Base-by-base conservation (phyloP, 768 basidiomycete genomes). In the Wakefieldia striispora region DNA sequence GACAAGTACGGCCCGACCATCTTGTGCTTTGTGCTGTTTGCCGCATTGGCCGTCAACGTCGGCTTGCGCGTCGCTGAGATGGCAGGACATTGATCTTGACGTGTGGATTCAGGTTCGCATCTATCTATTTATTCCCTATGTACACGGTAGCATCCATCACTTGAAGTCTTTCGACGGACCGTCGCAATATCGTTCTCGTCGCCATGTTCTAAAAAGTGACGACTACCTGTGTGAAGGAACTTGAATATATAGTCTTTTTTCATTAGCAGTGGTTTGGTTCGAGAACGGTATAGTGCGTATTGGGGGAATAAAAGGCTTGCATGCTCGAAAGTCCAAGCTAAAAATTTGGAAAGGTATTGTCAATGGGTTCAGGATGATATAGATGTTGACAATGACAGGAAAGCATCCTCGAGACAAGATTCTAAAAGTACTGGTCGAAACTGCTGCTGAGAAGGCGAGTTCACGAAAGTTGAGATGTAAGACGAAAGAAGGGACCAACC, bases 1-100 rank as follows among this genome's bases (percentile, higher is more conserved):
- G 92, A 95, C 71, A 87, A 84, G 69, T 91, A 85, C 55, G 91
- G 92, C 0, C 91, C 92, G 33, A 89, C 86, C 1, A 63, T 84
- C 4, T 72, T 95, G 20, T 91, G 88, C 55, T 55, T 81, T 21
- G 76, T 86, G 35, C 68, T 97, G 38, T 78, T 88, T 49, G 69
- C 74, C 31, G 88, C 91, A 16, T 68, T 94, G 44, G 77, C 78
- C 19, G 79, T 84, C 54, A 95, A 95, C 62, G 79, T 95, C 55
- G 86, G 76, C 19, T 66, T 93, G 58, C 73, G 90, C 48, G 58
- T 83, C 47, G 66, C 75, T 12, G 82, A 88, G 66, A 76, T 86
- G 76, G 40, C 5, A 5, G 29, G 40, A 16, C 26, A 48, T 5
- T 60, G 42, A 64, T 37, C 5, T 21, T 17, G 29, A 13, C 24